A percentile compares a stretch with the other conserved stretches of the same genome.
These are phyloP conservation scores for Candida tammaniensis DNA, from an alignment of 805 yeast genomes.

Conservation along the genomic window DNA sequence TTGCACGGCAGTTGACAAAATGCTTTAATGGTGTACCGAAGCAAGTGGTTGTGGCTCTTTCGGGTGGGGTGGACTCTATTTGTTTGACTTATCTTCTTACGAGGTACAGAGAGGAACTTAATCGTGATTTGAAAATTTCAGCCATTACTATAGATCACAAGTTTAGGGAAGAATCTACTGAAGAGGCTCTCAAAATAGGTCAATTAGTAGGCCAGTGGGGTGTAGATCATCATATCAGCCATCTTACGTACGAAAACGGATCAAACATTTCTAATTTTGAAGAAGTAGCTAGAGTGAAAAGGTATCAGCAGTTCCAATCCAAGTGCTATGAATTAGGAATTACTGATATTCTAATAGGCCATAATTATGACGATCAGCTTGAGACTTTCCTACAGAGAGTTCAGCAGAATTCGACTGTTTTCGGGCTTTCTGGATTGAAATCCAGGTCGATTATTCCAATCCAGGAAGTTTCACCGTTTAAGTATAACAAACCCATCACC, in stretches of 20 bases:
- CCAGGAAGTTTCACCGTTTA: constrained; percentile 16
- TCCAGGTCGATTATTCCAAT: constrained; percentile 25
- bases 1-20: constrained; percentile 12
- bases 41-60: constrained; percentile 54
- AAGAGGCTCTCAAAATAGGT: constrained; percentile 49
- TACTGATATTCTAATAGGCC: constrained; percentile 54
- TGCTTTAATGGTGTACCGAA: constrained; percentile 18
- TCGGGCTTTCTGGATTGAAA: constrained; percentile 61
- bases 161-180: constrained; percentile 44
- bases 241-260: constrained; percentile 20
- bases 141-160: constrained; percentile 71
- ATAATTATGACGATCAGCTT: constrained; percentile 67
- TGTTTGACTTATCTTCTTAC: constrained; percentile 54
- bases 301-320: constrained; percentile 45
- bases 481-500: constrained; percentile 14
- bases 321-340: constrained; percentile 37
- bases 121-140: constrained; percentile 30
- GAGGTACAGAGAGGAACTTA: constrained; percentile 27
- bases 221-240: constrained; percentile 28
- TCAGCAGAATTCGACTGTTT: constrained; percentile 32
- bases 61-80: constrained; percentile 85
- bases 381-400: constrained; percentile 67
- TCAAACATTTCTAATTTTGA: constrained; percentile 45
- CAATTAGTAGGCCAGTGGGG: constrained; percentile 30
- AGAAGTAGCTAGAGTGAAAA: constrained; percentile 52